phyloP scores from a whole-genome alignment of 1,139 yeast species.

The Kodamaea suecica region DNA sequence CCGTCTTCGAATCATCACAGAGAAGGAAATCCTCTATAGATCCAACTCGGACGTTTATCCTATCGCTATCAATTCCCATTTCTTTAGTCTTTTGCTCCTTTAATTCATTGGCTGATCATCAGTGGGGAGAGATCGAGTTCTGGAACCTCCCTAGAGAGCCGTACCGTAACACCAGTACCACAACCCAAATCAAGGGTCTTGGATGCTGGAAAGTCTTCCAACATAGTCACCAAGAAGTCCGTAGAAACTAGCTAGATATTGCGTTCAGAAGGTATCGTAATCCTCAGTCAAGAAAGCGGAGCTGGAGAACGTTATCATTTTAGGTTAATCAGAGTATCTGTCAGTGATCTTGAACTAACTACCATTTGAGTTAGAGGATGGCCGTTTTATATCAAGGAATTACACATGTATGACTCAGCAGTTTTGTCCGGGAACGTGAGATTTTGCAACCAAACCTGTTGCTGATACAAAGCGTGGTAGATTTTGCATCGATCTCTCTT shows the following conservation, averaged over 20 bases:
- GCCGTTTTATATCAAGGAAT: too few species aligned
- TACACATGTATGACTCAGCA: too few species aligned
- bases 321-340: too few species aligned
- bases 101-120: slow-evolving; percentile 35
- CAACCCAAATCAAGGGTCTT: slow-evolving; percentile 38
- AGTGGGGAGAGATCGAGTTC: slow-evolving; percentile 34
- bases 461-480: too few species aligned
- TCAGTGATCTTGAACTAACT: too few species aligned
- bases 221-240: slow-evolving; percentile 23
- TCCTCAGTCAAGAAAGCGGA: slow-evolving; percentile 52
- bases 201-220: slow-evolving; percentile 19
- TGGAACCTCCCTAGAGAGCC: slow-evolving; percentile 26
- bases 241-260: slow-evolving; percentile 23
- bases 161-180: slow-evolving; percentile 41
- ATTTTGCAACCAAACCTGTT: too few species aligned
- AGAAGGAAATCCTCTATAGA: slow-evolving; percentile 33
- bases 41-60: slow-evolving; percentile 33
- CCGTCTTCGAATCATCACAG: slow-evolving; percentile 12
- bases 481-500: too few species aligned
- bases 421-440: too few species aligned
- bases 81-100: too few species aligned
- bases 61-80: slow-evolving; percentile 19
- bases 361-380: too few species aligned
- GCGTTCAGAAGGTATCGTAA: slow-evolving; percentile 51
- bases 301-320: slow-evolving; percentile 67